Evolutionary conservation across 1,284 basidiomycete genomes (phyloP).

Genomic region (Apiotrichum siamense): DNA sequence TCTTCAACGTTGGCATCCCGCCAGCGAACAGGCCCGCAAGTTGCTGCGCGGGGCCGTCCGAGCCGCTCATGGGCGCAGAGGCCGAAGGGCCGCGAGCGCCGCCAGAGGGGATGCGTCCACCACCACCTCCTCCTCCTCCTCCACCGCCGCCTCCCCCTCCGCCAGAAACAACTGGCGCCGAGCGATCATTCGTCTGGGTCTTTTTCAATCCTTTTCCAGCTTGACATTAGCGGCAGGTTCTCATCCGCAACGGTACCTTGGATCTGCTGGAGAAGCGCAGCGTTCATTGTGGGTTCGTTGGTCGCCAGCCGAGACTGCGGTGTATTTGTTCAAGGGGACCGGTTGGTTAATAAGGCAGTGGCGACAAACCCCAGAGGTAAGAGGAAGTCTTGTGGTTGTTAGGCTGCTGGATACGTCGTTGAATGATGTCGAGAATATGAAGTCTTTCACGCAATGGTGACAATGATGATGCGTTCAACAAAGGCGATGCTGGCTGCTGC

Average conservation of each 20-base stretch:
- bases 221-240: constrained; percentile 9
- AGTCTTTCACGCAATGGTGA: too few species aligned
- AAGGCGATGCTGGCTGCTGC: too few species aligned
- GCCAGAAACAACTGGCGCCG: constrained; percentile 59
- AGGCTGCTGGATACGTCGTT: too few species aligned
- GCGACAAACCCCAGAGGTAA: too few species aligned
- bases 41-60: constrained; percentile 55
- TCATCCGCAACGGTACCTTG: constrained; percentile 24
- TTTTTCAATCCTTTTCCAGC: constrained; percentile 74
- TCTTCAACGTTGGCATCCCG: constrained; percentile 82
- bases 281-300: constrained; percentile 28
- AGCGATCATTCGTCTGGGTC: constrained; percentile 72
- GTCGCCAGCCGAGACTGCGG: neutral
- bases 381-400: too few species aligned
- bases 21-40: constrained; percentile 80
- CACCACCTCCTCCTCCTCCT: constrained; percentile 50
- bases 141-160: constrained; percentile 49
- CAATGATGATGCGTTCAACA: too few species aligned
- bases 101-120: constrained; percentile 27
- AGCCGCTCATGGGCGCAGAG: constrained; percentile 15
- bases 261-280: constrained; percentile 39
- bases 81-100: constrained; percentile 19
- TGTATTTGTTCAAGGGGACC: too few species aligned
- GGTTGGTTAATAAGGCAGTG: too few species aligned
- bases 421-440: too few species aligned